phyloP scores from a whole-genome alignment of 2,329 filamentous ascomycete genomes.

The Pseudogymnoascus sp. region DNA sequence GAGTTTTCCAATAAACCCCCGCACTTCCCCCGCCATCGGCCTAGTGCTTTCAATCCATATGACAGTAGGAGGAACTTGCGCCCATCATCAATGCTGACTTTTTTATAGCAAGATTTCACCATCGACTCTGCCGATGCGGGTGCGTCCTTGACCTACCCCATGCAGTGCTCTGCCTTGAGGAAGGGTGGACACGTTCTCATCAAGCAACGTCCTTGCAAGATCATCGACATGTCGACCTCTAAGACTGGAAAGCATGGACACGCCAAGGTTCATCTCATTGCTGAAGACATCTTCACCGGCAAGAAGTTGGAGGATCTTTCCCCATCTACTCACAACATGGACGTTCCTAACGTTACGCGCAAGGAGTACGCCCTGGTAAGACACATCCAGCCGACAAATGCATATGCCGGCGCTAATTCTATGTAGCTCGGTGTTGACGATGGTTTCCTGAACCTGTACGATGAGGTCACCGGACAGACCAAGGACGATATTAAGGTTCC shows the following conservation, averaged over 20 bases:
- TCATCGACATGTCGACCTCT: conserved; percentile 99
- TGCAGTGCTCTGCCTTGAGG: conserved; percentile 99
- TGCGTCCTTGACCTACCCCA: conserved; percentile 87
- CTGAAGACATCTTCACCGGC: conserved; percentile 97
- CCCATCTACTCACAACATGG: conserved; percentile 96
- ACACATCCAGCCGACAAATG: conserved; percentile 21
- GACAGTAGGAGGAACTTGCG: background rate
- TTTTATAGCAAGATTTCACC: conserved; percentile 39
- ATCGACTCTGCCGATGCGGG: conserved; percentile 96
- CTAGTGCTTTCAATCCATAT: conserved; percentile 19
- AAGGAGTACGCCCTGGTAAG: conserved; percentile 91
- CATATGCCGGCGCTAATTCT: background rate
- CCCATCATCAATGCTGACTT: conserved; percentile 8
- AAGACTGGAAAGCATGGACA: conserved; percentile 99
- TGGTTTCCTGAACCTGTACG: conserved; percentile 90
- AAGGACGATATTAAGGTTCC: conserved; percentile 96
- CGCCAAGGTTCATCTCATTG: conserved; percentile 98
- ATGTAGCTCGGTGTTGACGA: conserved; percentile 89
- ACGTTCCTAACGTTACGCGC: conserved; percentile 88
- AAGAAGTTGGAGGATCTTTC: conserved; percentile 99
- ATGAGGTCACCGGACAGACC: conserved; percentile 63
- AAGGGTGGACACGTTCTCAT: conserved; percentile 99
- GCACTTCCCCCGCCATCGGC: conserved; percentile 25
- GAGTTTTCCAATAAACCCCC: conserved; percentile 22
- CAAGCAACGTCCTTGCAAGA: conserved; percentile 99